Base-by-base conservation (phyloP, 164 flowering plant genomes). In the Magnolia changhungtana region DNA sequence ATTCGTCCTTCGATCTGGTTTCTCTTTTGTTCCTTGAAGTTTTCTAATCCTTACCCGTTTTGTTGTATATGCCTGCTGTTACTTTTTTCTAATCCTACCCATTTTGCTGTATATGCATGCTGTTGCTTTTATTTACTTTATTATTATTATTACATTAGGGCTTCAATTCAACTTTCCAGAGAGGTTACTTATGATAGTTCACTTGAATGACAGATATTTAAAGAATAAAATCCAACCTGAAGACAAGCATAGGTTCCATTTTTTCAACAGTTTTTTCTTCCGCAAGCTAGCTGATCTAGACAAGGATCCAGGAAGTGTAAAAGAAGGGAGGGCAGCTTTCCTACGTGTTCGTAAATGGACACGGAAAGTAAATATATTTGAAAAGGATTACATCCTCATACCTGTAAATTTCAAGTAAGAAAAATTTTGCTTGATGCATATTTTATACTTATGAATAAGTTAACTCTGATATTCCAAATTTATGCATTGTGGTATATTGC, bases 291-390 rank as follows among this genome's bases (percentile, higher is more conserved):
- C 92, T 77, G 97, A 94, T 83, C 79, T 90, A 51, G 97, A 91
- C 86, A 94, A 91, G 85, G 87, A 89, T 86, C 95, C 94, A 45
- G 84, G 87, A 13, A 86, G 90, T 84, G 89, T 84, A 77, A 85
- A 85, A 72, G 97, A 92, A 80, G 97, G 99, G 71, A 87, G 85
- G 77, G 96, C 93, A 75, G 97, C 97, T 79, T 96, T 94, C 82
- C 90, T 80, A 51, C 97, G 96, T 83, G 99, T 96, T 77, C 94
- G 90, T 51, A 94, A 92, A 78, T 96, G 99, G 99, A 96, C 99
- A 21, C 88, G 97, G 82, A 96, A 96, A 86, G 87, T 96, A 69
- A 86, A 92, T 84, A 79, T 96, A 74, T 94, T 96, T 84, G 93
- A 86, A 77, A 96, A 92, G 84, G 97, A 96, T 83, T 96, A 85